Evolutionary conservation across 352 stramenopile species (phyloP).

Genomic region (Globisporangium irregulare): DNA sequence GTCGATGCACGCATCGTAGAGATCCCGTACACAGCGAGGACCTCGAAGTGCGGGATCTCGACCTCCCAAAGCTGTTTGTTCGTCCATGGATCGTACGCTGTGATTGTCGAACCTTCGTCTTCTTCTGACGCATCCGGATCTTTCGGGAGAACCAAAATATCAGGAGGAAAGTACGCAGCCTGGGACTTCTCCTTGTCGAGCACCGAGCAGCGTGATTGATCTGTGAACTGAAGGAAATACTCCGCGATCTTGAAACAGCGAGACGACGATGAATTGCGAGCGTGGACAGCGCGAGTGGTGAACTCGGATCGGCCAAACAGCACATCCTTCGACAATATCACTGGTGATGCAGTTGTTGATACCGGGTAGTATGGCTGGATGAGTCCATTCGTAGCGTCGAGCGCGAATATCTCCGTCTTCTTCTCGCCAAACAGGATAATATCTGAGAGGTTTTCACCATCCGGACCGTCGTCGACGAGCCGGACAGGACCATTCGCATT

Average conservation of each 20-base stretch:
- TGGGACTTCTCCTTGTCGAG: slow-evolving; percentile 20
- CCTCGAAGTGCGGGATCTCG: slow-evolving; percentile 67
- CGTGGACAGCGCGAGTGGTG: slow-evolving; percentile 60
- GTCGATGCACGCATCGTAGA: slow-evolving; percentile 44
- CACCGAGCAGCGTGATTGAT: slow-evolving; percentile 43
- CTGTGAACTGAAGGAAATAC: slow-evolving; percentile 78
- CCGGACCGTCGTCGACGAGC: slow-evolving; percentile 28
- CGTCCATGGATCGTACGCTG: slow-evolving; percentile 69
- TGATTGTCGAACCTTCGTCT: slow-evolving; percentile 66
- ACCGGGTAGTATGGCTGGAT: slow-evolving; percentile 43
- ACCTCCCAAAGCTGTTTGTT: slow-evolving; percentile 71
- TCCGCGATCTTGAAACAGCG: slow-evolving; percentile 81
- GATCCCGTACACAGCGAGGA: slow-evolving; percentile 66
- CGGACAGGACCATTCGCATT: slow-evolving; percentile 69
- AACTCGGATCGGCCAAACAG: slow-evolving; percentile 78
- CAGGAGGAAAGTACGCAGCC: slow-evolving; percentile 24
- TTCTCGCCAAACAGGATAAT: slow-evolving; percentile 81
- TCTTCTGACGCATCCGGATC: slow-evolving; percentile 43
- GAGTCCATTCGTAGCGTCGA: slow-evolving; percentile 61
- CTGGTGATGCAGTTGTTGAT: slow-evolving; percentile 20
- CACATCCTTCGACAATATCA: slow-evolving; percentile 30
- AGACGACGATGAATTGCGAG: slow-evolving; percentile 51
- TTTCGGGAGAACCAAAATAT: slow-evolving; percentile 61
- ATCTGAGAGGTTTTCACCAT: slow-evolving; percentile 34
- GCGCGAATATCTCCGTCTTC: slow-evolving; percentile 59